Base-by-base conservation (phyloP, 208 protist species). In the Trypanosoma avium region DNA sequence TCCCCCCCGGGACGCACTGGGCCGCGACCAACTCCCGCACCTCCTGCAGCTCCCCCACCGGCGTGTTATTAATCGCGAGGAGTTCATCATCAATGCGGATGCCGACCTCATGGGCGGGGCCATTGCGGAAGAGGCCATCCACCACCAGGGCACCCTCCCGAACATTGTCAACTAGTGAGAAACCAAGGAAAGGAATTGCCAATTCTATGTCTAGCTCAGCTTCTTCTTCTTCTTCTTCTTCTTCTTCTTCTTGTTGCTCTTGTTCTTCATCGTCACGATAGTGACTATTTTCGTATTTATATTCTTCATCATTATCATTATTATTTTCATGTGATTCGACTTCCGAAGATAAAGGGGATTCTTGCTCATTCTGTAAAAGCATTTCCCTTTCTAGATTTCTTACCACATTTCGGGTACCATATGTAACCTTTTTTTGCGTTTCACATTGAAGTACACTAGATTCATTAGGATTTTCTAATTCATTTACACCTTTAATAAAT, bases 131-230 rank as follows among this genome's bases (percentile, higher is more conserved):
- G 29, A 84, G 49, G 56, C 77, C 77, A 58, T 84, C 77, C 10
- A 87, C 81, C 21, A 84, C 65, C 15, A 88, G 70, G 9, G 30
- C 47, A 15, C 66, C 74, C 1, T 56, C 63, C 46, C 45, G 27
- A 43, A 80, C 59, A 59, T 82, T 76, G 47, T 86, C 71, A n/a
- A 62, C 61, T 17, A 86, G 66, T n/a, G 79, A 81, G 59, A 86
- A 79, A 38, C 75, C 79, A 49, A 86, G 72, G 54, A 86, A 81
- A 27, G 78, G 65, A 0, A 38, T 46, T 24, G 73, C 65, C 15
- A 27, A 19, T 21, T 45, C 57, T 17, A 56, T 52, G 4, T 43
- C 69, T 22, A 45, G 50, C 0, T 64, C 57, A 45, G 46, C 69
- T 21, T 62, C 60, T 10, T 13, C 33, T 59, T 35, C 55, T 47